Evolutionary conservation across 257 asterid genomes (phyloP).

Genomic region (Verbascum thapsus): DNA sequence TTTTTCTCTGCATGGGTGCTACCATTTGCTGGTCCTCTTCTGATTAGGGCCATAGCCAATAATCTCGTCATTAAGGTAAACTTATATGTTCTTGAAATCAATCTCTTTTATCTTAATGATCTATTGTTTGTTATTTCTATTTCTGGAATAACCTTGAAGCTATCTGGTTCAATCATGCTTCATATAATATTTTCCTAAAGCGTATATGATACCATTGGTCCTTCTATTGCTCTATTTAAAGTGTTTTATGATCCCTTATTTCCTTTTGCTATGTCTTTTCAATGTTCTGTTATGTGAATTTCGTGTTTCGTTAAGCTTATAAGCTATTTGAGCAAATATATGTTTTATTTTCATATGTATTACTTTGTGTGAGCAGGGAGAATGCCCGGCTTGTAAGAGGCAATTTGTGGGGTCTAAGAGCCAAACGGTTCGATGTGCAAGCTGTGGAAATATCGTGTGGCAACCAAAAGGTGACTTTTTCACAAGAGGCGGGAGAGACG

Average conservation of each 20-base stretch:
- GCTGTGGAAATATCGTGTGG: slow-evolving; percentile 94
- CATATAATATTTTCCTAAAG: too few relatives aligned
- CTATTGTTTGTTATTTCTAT: too few relatives aligned
- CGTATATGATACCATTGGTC: too few relatives aligned
- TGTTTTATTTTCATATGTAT: slow-evolving; percentile 7
- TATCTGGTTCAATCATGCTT: too few relatives aligned
- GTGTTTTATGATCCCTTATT: too few relatives aligned
- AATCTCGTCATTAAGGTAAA: slow-evolving; percentile 89
- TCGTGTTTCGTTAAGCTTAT: too few relatives aligned
- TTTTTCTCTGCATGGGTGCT: slow-evolving; percentile 80
- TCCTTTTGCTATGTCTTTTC: too few relatives aligned
- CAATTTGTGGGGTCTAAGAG: slow-evolving; percentile 83
- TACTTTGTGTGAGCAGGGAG: slow-evolving; percentile 60
- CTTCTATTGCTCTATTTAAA: too few relatives aligned
- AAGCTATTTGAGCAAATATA: too few relatives aligned
- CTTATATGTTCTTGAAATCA: slow-evolving; percentile 5
- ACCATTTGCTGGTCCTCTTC: slow-evolving; percentile 97
- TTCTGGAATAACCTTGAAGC: too few relatives aligned
- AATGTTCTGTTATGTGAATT: too few relatives aligned
- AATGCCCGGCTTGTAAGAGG: slow-evolving; percentile 90
- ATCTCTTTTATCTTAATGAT: neutral
- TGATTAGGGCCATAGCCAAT: slow-evolving; percentile 87
- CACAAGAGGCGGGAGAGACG: slow-evolving; percentile 65
- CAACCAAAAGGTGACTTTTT: slow-evolving; percentile 76
- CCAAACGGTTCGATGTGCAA: slow-evolving; percentile 80